Evolutionary conservation across 2,329 filamentous ascomycete genomes (phyloP), one percentile per base, ranked within the genome.

Genomic region (Cladophialophora psammophila): DNA sequence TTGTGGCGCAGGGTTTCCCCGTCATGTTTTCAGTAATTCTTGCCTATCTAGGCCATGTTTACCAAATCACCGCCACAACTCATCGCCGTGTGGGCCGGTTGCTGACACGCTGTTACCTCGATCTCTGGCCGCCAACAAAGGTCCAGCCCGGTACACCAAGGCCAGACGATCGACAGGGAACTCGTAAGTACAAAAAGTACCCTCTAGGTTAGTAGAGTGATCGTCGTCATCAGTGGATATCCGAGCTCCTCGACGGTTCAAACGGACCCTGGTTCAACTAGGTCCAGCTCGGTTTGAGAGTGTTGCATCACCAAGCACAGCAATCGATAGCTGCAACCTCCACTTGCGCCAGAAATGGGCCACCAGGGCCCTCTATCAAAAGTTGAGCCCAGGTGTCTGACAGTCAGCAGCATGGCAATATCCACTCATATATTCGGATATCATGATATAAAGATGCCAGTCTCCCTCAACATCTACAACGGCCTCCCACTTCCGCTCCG

Each of bases 361-460:
- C 26, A 20, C 45, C 18, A 50, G 6, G 26, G 15, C 38, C 45
- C 45, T 50, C 18, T 20, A 50, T 20, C 45, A 10, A 3, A 26
- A 26, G 26, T 50, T 50, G 3, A 5, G 45, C 45, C 45, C 18
- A 50, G 45, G 45, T 5, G 18, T 50, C 45, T 50, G 45, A 50
- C 45, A 50, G 45, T 50, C 45, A 50, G 45, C 45, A 20, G 26
- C 18, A 50, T 50, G 45, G 45, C 45, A 10, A 50, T 10, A 38
- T 38, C 36, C 36, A n/a, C 20, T 50, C 45, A n/a, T 18, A n/a
- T 50, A 50, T 5, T 50, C 18, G 45, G 18, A 26, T 50, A 10
- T 26, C 20, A 26, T 50, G 45, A 20, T 50, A 50, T 50, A 50
- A 50, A 9, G 26, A 50, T 9, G 3, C 26, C 3, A 3, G 26